Conservation (phyloP, 192 early-diverging fungal genomes). For the Podila epigama region DNA sequence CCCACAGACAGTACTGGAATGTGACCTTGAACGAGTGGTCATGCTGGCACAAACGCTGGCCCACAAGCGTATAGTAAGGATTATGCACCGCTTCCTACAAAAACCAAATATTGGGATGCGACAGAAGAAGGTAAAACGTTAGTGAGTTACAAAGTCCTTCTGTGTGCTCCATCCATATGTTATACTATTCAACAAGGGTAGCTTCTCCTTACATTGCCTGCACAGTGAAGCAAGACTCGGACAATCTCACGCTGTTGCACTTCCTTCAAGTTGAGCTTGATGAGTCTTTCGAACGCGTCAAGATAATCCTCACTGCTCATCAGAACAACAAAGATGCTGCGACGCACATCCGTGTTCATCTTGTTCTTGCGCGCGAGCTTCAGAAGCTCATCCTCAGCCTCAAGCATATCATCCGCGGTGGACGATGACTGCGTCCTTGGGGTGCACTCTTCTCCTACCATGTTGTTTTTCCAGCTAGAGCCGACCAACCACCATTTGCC, state of each 20-base stretch:
- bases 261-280: slow-evolving; percentile 84
- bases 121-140: too few species aligned
- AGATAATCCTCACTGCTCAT: slow-evolving; percentile 95
- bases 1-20: slow-evolving; percentile 96
- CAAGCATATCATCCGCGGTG: slow-evolving; percentile 50
- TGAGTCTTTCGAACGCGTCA: slow-evolving; percentile 89
- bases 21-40: slow-evolving; percentile 88
- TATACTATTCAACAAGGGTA: not conserved
- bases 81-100: slow-evolving; percentile 86
- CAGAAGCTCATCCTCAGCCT: slow-evolving; percentile 70
- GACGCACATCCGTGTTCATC: slow-evolving; percentile 97
- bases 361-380: slow-evolving; percentile 83
- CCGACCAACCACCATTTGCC: slow-evolving; percentile 99
- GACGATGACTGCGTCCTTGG: slow-evolving; percentile 32
- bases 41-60: slow-evolving; percentile 77
- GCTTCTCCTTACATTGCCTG: slow-evolving; percentile 65
- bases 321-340: slow-evolving; percentile 90
- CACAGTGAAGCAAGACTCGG: slow-evolving; percentile 91
- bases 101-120: not conserved
- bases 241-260: slow-evolving; percentile 97
- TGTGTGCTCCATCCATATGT: too few species aligned
- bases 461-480: slow-evolving; percentile 87
- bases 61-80: slow-evolving; percentile 92
- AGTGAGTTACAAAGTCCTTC: too few species aligned
- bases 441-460: slow-evolving; percentile 55